A percentile compares a stretch with the other conserved stretches of the same genome.
phyloP scores from a whole-genome alignment of 1,139 yeast genomes.

The Meyerozyma carpophila region DNA sequence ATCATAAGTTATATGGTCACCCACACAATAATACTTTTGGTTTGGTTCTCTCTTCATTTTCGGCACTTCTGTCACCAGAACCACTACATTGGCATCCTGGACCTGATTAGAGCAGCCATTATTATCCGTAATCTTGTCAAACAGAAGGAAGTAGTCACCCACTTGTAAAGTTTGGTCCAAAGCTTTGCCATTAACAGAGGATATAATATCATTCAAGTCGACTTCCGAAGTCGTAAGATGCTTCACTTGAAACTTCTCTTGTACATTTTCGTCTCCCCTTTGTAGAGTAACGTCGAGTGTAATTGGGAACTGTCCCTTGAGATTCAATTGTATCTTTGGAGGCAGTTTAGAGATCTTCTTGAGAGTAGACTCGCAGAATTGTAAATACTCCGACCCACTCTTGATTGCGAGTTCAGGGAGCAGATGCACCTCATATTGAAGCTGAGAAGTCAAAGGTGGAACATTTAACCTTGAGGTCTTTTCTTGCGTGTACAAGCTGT shows the following conservation, averaged over 20 bases:
- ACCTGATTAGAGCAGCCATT: constrained; percentile 60
- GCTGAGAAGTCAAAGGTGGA: constrained; percentile 5
- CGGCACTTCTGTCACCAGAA: constrained; percentile 75
- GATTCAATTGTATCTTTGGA: constrained; percentile 50
- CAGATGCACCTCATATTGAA: constrained; percentile 51
- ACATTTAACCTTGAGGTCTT: constrained; percentile 24
- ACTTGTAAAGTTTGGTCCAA: constrained; percentile 14
- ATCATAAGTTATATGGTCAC: constrained; percentile 77
- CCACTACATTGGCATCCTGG: constrained; percentile 30
- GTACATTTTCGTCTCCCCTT: constrained; percentile 18
- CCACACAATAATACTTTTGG: constrained; percentile 70
- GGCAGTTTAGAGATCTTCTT: constrained; percentile 16
- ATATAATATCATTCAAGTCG: constrained; percentile 10
- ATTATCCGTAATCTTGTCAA: constrained; percentile 56
- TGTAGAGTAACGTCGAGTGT: constrained; percentile 43
- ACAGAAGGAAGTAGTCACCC: constrained; percentile 54
- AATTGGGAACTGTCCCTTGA: constrained; percentile 66
- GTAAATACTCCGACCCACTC: constrained; percentile 40
- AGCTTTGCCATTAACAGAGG: constrained; percentile 11
- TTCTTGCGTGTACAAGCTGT: constrained; percentile 53
- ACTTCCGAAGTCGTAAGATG: constrained; percentile 6
- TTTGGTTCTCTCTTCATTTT: constrained; percentile 41
- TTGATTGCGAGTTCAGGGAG: constrained; percentile 56
- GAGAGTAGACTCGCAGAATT: constrained; percentile 55
- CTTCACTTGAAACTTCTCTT: constrained; percentile 21